A percentile compares a stretch with the other conserved stretches of the same genome.
Evolutionary conservation across 768 basidiomycete genomes (phyloP).

Genomic region (Boletus huronensis): DNA sequence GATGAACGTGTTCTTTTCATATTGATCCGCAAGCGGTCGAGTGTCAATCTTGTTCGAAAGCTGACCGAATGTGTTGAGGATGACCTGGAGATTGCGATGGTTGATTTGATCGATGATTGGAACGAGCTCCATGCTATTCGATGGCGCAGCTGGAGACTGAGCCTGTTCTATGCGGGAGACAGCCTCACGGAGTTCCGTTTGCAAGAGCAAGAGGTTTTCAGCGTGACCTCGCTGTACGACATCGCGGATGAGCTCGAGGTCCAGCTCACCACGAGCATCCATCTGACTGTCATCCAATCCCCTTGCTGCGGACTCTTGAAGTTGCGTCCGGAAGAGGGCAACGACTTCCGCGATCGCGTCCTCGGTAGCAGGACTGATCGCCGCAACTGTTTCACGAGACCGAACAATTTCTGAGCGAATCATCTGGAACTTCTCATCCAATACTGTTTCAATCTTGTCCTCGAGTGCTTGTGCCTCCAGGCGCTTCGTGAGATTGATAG

Average conservation of each 20-base stretch:
- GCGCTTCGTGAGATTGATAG: conserved; percentile 50
- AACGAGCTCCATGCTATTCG: conserved; percentile 32
- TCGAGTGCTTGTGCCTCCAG: conserved; percentile 62
- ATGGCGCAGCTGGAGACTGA: conserved; percentile 9
- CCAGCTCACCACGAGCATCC: conserved; percentile 74
- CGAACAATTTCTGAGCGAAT: conserved; percentile 42
- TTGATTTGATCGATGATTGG: conserved; percentile 57
- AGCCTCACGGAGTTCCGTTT: conserved; percentile 55
- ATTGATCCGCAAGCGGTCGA: conserved; percentile 38
- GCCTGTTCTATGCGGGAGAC: conserved; percentile 41
- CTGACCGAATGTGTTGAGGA: conserved; percentile 57
- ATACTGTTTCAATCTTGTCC: conserved; percentile 54
- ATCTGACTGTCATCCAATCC: conserved; percentile 58
- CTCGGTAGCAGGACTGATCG: conserved; percentile 49
- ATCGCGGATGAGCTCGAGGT: conserved; percentile 72
- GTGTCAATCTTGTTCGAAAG: conserved; percentile 34
- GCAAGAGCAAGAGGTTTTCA: conserved; percentile 54
- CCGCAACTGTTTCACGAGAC: conserved; percentile 21
- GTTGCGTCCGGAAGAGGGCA: conserved; percentile 61
- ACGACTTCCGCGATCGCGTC: conserved; percentile 64
- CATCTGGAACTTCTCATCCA: conserved; percentile 66
- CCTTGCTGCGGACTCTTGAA: conserved; percentile 58
- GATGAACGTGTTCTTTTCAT: conserved; percentile 55
- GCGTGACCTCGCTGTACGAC: conserved; percentile 65
- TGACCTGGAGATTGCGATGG: conserved; percentile 52